A percentile compares a stretch with the other conserved stretches of the same genome.
These are phyloP conservation scores for Atkinsonella hypoxylon DNA, from an alignment of 2,329 filamentous ascomycete species.

Conservation along the genomic window DNA sequence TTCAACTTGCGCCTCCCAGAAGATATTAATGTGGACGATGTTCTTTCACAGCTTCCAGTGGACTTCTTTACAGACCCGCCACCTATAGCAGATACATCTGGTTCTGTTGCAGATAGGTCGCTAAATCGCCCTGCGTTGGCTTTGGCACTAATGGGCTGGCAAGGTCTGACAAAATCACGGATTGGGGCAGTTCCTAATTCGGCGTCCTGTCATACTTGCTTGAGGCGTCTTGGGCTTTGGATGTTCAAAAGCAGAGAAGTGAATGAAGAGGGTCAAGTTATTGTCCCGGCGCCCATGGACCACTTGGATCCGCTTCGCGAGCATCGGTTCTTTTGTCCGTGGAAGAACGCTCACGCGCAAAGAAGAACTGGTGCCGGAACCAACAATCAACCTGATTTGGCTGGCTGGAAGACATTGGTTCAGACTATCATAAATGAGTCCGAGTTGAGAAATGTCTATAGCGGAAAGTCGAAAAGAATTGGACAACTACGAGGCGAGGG, in stretches of 20 bases:
- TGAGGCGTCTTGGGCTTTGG: conserved; percentile 83
- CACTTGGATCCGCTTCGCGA: conserved; percentile 57
- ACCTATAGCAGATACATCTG: conserved; percentile 14
- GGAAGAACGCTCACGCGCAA: conserved; percentile 56
- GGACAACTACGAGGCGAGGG: conserved; percentile 4
- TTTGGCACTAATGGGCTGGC: conserved; percentile 66
- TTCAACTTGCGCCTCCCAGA: conserved; percentile 49
- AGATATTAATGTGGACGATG: conserved; percentile 36
- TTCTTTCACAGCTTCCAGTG: conserved; percentile 36
- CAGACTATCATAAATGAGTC: conserved; percentile 47
- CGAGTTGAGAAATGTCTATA: conserved; percentile 32
- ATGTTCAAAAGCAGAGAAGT: conserved; percentile 73
- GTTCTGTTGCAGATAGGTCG: conserved; percentile 12
- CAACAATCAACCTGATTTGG: conserved; percentile 23
- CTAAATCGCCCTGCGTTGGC: conserved; percentile 53
- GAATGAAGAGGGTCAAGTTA: conserved; percentile 36
- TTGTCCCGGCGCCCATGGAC: conserved; percentile 50
- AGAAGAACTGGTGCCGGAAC: conserved; percentile 25
- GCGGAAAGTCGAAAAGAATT: conserved; percentile 18
- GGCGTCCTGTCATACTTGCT: conserved; percentile 72
- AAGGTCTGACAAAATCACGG: conserved; percentile 44
- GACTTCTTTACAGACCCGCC: conserved; percentile 41
- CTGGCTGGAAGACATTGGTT: conserved; percentile 44
- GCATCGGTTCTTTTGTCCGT: conserved; percentile 76
- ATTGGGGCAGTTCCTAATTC: conserved; percentile 56